Base-by-base conservation (phyloP, 495 filamentous ascomycete species). In the Neohortaea acidophila region DNA sequence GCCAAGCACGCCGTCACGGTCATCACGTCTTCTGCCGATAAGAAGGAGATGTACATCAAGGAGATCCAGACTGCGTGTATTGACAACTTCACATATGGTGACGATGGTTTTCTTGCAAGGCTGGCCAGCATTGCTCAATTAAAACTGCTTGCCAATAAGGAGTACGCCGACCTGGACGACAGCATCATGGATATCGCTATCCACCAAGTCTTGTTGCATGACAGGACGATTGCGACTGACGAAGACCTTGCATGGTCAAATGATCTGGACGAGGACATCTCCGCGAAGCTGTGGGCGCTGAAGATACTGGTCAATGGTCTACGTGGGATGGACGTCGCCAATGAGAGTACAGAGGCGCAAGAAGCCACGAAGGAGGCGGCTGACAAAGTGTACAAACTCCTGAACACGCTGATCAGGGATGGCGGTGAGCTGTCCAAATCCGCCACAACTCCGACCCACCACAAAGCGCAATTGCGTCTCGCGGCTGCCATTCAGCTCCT, bases 1-100 rank as follows among this genome's bases (percentile, higher is more conserved):
- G 84, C 86, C 7, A 99, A 96, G 57, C 78, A 94, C 60, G 91
- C 89, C 0, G 77, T 96, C 24, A 81, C 81, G 19, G 82, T 96
- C 51, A 64, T 96, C 37, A 76, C 92, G 64, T 75, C 80, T 17
- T 75, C 75, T 11, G 70, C 80, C 20, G 79, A 89, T 23, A 73
- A 77, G 24, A 87, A 82, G 51, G 83, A 89, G 45, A 74, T 85
- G 72, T 79, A 84, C 42, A 81, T 83, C 2, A 81, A 80, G 31
- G 86, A 93, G 49, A 63, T 99, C 2, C 55, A 91, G 2, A 66
- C 75, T 30, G 77, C 78, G 44, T 78, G 75, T 39, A 66, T 79
- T 23, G 74, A 79, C 43, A 72, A 74, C 27, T 94, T 84, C 69
- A 66, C 65, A 5, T 94, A 82, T 46, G 84, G 76, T 2, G 69